Conservation (phyloP, 495 filamentous ascomycete genomes). For the Aspergillus funiculosus region DNA sequence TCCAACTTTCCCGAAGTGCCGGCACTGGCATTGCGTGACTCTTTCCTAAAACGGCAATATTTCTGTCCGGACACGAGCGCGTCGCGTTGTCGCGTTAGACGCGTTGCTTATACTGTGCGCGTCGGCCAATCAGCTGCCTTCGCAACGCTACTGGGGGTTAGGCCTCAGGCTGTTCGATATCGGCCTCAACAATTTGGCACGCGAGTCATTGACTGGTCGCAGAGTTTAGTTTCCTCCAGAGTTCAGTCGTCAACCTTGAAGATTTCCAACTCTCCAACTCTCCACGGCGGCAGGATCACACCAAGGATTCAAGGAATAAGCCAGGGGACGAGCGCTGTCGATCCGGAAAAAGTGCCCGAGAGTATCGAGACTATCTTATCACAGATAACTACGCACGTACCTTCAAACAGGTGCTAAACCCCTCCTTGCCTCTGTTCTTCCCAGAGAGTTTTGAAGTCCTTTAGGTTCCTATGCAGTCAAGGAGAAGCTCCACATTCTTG, state of each 20-base stretch:
- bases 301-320: not conserved
- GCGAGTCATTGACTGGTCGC: not conserved
- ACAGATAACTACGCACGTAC: too few relatives aligned
- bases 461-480: too few relatives aligned
- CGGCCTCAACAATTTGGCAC: not conserved
- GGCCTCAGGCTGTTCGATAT: constrained; percentile 7
- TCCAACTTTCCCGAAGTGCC: not conserved
- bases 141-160: not conserved
- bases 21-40: not conserved
- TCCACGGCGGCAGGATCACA: too few relatives aligned
- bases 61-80: constrained; percentile 10
- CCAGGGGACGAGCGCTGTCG: too few relatives aligned
- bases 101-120: constrained; percentile 18
- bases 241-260: too few relatives aligned
- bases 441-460: not conserved
- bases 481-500: constrained; percentile 2
- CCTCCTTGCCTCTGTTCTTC: constrained; percentile 1
- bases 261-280: too few relatives aligned
- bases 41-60: constrained; percentile 16
- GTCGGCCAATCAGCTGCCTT: constrained; percentile 20
- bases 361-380: constrained; percentile 14
- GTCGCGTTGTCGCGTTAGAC: constrained; percentile 9
- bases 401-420: too few relatives aligned
- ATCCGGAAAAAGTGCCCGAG: not conserved
- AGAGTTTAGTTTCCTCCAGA: not conserved